Evolutionary conservation across 306 rosid species (phyloP).

Genomic region (Luffa aegyptiaca): DNA sequence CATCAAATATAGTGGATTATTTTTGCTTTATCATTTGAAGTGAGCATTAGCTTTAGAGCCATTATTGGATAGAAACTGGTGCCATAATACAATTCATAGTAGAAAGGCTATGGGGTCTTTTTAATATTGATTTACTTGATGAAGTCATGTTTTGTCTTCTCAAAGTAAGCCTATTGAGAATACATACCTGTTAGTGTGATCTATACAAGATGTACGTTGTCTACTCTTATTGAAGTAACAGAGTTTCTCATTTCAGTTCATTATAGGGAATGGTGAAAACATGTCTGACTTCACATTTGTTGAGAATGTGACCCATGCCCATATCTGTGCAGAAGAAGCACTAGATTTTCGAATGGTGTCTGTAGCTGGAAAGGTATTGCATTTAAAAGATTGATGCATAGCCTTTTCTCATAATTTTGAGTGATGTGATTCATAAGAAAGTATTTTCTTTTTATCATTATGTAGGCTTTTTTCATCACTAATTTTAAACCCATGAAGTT

Average conservation of each 20-base stretch:
- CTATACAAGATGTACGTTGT: neutral
- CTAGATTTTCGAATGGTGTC: slow-evolving; percentile 47
- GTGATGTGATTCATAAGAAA: slow-evolving; percentile 15
- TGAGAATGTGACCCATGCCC: slow-evolving; percentile 83
- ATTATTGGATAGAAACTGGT: neutral
- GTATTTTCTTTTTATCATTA: slow-evolving; percentile 8
- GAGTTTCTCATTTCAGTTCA: slow-evolving; percentile 69
- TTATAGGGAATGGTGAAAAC: slow-evolving; percentile 72
- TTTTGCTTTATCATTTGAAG: neutral
- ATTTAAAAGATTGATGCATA: neutral
- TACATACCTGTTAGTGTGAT: neutral
- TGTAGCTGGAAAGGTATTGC: slow-evolving; percentile 73
- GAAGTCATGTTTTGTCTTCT: neutral
- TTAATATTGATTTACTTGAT: neutral
- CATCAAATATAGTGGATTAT: neutral
- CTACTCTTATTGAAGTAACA: slow-evolving; percentile 36
- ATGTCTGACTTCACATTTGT: slow-evolving; percentile 62
- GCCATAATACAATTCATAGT: neutral
- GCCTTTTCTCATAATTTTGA: slow-evolving; percentile 10
- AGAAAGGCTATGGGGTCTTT: neutral
- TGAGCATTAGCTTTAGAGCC: neutral
- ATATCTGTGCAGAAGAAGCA: slow-evolving; percentile 78
- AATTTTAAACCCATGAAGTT: slow-evolving; percentile 65
- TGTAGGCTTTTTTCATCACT: slow-evolving; percentile 85
- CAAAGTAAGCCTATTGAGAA: neutral